Conservation (phyloP, 257 asterid genomes). For the Scutellaria galericulata region DNA sequence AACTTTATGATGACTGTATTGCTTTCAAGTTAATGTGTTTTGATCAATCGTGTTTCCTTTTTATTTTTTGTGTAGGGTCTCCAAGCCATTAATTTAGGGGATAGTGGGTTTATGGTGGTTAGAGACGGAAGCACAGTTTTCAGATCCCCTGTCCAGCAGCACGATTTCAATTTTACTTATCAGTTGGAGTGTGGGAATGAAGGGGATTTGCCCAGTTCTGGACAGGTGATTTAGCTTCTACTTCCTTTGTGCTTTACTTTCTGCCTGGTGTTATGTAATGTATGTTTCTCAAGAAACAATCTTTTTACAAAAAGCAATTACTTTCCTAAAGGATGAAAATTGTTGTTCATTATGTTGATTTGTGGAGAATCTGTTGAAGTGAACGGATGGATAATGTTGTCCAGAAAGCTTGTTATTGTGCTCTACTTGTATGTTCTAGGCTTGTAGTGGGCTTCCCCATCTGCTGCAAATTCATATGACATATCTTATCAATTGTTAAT, state of each 20-base stretch:
- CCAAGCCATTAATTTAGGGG: slow-evolving; percentile 90
- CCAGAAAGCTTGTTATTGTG: neutral
- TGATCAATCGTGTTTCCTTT: neutral
- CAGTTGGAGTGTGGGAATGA: slow-evolving; percentile 82
- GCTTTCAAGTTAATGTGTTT: slow-evolving; percentile 16
- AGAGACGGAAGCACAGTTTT: slow-evolving; percentile 86
- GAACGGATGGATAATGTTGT: slow-evolving; percentile 4
- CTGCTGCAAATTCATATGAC: neutral
- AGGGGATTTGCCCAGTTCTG: slow-evolving; percentile 93
- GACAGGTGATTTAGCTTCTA: slow-evolving; percentile 64
- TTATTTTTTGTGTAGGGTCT: slow-evolving; percentile 62
- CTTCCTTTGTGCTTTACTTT: slow-evolving; percentile 2
- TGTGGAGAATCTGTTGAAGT: neutral
- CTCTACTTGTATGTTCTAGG: neutral
- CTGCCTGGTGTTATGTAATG: slow-evolving; percentile 3
- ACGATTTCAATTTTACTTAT: slow-evolving; percentile 91
- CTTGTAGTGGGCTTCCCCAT: neutral
- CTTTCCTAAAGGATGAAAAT: neutral
- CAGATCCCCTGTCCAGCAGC: slow-evolving; percentile 93
- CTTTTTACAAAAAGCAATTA: neutral
- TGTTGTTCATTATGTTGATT: neutral
- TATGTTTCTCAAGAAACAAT: slow-evolving; percentile 1
- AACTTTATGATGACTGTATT: slow-evolving; percentile 2
- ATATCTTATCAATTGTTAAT: neutral
- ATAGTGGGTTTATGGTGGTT: slow-evolving; percentile 94